A percentile compares a stretch with the other conserved stretches of the same genome.
phyloP scores from a whole-genome alignment of 169 alveolate species.

The Cryptosporidium xiaoi region DNA sequence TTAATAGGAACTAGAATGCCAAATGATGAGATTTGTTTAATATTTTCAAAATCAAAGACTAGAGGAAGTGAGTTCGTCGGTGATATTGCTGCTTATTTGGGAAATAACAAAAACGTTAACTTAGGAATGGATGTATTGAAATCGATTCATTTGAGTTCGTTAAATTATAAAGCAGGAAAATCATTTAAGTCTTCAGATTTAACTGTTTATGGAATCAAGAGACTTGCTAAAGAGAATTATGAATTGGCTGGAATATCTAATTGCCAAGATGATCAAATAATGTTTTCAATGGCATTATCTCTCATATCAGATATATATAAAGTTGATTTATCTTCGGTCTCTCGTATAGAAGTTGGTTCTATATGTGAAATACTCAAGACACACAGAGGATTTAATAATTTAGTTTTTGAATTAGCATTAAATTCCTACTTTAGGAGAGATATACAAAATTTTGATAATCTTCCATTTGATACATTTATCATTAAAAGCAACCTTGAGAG shows the following conservation, averaged over 20 bases:
- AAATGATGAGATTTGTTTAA: not conserved
- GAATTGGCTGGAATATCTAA: not conserved
- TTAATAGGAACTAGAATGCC: not conserved
- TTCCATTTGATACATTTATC: not conserved
- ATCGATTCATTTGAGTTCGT: not conserved
- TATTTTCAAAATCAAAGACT: slow-evolving; percentile 7
- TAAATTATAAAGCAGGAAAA: slow-evolving; percentile 20
- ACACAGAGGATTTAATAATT: not conserved
- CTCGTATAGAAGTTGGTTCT: not conserved
- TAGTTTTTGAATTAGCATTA: too few species aligned
- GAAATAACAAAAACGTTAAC: not conserved
- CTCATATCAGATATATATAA: slow-evolving; percentile 6
- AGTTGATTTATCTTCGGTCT: not conserved
- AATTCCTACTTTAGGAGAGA: too few species aligned
- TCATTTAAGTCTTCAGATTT: not conserved
- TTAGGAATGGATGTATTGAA: not conserved
- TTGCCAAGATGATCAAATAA: slow-evolving; percentile 2
- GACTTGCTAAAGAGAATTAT: slow-evolving; percentile 3
- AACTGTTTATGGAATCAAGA: slow-evolving; percentile 24
- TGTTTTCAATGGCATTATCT: slow-evolving; percentile 4
- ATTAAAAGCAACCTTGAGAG: slow-evolving; percentile 19
- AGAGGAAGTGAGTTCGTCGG: not conserved
- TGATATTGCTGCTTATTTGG: not conserved
- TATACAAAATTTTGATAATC: too few species aligned
- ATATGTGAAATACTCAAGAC: slow-evolving; percentile 25